Evolutionary conservation across 1,284 basidiomycete species (phyloP), one percentile per base, ranked within the genome.

Genomic region (Trichosporon ovoides): DNA sequence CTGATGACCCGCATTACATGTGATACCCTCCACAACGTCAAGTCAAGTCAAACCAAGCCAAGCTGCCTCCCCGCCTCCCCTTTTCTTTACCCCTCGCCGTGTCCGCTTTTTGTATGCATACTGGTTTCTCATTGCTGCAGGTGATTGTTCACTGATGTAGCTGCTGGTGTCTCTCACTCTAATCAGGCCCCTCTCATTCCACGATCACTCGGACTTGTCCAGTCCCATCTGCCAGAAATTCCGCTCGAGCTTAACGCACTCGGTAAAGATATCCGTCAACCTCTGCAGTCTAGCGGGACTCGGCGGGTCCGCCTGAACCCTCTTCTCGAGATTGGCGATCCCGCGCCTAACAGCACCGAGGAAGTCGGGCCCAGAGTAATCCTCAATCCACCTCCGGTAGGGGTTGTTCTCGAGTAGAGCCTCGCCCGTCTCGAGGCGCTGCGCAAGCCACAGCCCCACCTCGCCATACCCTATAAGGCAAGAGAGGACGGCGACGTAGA

Each of bases 401-500:
- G 83, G 83, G 68, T 93, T 93, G 1, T 81, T 82, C 7, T 86
- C 82, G 53, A 84, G 71, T 36, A 80, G 74, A 1, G 87, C 83
- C 80, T 80, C 73, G 1, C 81, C 80, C 33, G 73, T 71, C 20
- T 71, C 66, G 1, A 85, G 81, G 61, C 86, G 81, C 52, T 79
- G 82, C 73, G 82, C 83, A 48, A 89, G 78, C 87, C 84, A 94
- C 38, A 90, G 78, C 0, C 92, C 94, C 0, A 95, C 89, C 73
- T 96, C 90, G n/a, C 91, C 94, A 69, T 97, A 98, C 0, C 94
- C 94, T 0, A 96, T 78, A 13, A 96, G 80, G 73, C 94, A 98
- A 5, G 89, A 87, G 16, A 87, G 84, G 2, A 94, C 83, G 0
- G 90, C 89, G 72, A 96, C 86, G 20, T 89, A 76, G 11, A 94